Base-by-base conservation (phyloP, 2,329 filamentous ascomycete species). In the Ophiostoma australiae region DNA sequence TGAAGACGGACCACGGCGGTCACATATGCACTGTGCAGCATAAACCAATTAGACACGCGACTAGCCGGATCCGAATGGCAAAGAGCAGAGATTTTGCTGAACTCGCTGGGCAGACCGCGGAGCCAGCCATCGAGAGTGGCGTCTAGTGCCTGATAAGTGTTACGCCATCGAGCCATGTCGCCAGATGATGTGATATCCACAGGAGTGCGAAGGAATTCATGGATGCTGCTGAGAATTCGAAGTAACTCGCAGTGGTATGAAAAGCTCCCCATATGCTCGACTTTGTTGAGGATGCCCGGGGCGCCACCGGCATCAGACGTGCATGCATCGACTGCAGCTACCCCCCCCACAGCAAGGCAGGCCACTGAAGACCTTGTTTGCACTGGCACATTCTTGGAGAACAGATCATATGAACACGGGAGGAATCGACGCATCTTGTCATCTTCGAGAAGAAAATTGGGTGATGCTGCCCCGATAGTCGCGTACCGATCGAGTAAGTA, bases 401-500 rank as follows among this genome's bases (percentile, higher is more conserved):
- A 97, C 39, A 94, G 83, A 75, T 97, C 92, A 75, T 97, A 93
- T 63, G 92, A 89, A 76, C 94, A 97, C 1, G 94, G 94, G 7
- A 97, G 82, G 68, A 88, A 91, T 31, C 93, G 87, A 76, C 97
- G 92, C 68, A 97, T 94, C 76, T 96, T 93, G 76, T 90, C 91
- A 76, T 97, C 93, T 74, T 94, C 90, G 31, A 97, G 81, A 0
- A 92, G 91, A 77, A 97, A 97, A 15, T 63, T 13, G n/a, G 67
- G 58, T 0, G 67, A 67, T 1, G 52, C 67, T 0, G 70, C 48
- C 6, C 67, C 55, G 7, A 97, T 97, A 0, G 77, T 79, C 0
- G 93, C 93, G 90, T 97, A 97, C 68, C 94, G 86, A 78, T 97
- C 94, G 10, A 97, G 84, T 11, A 97, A 82, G 77, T 97, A 97